Evolutionary conservation across 257 asterid species (phyloP).

Genomic region (Plantago elongata): DNA sequence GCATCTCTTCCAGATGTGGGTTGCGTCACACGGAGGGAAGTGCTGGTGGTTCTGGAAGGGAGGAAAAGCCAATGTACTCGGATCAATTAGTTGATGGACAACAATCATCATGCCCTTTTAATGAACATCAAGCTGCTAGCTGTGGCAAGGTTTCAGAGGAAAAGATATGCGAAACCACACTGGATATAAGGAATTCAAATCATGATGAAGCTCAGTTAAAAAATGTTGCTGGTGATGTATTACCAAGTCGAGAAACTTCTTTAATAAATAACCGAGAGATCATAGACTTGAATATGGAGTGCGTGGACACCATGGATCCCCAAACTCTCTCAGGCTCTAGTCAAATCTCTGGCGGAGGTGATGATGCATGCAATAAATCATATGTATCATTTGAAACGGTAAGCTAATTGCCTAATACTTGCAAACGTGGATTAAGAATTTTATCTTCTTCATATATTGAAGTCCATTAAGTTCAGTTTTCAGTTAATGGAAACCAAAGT

Average conservation of each 20-base stretch:
- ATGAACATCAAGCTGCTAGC: slow-evolving; percentile 22
- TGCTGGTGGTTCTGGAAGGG: slow-evolving; percentile 24
- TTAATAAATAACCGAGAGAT: slow-evolving; percentile 20
- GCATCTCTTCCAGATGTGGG: slow-evolving; percentile 12
- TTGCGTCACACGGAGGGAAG: slow-evolving; percentile 24
- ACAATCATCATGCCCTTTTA: slow-evolving; percentile 22
- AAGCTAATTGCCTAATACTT: slow-evolving; percentile 12
- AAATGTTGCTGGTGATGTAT: slow-evolving; percentile 22
- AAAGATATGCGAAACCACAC: slow-evolving; percentile 21
- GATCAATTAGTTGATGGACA: slow-evolving; percentile 29
- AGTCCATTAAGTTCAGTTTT: background rate
- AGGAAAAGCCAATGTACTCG: slow-evolving; percentile 23
- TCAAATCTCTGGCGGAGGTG: slow-evolving; percentile 21
- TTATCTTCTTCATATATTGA: background rate
- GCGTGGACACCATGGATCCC: slow-evolving; percentile 22
- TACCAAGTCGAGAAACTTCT: slow-evolving; percentile 19
- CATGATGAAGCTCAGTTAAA: slow-evolving; percentile 20
- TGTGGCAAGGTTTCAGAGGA: slow-evolving; percentile 26
- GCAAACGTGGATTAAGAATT: background rate
- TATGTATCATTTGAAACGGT: slow-evolving; percentile 33
- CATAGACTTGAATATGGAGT: slow-evolving; percentile 33
- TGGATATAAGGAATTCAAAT: slow-evolving; percentile 21
- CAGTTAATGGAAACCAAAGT: background rate
- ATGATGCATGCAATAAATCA: slow-evolving; percentile 9
- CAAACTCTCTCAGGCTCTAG: slow-evolving; percentile 22